These are phyloP conservation scores for Phytophthora agathidicida DNA, from an alignment of 352 stramenopile genomes.

Conservation along the genomic window DNA sequence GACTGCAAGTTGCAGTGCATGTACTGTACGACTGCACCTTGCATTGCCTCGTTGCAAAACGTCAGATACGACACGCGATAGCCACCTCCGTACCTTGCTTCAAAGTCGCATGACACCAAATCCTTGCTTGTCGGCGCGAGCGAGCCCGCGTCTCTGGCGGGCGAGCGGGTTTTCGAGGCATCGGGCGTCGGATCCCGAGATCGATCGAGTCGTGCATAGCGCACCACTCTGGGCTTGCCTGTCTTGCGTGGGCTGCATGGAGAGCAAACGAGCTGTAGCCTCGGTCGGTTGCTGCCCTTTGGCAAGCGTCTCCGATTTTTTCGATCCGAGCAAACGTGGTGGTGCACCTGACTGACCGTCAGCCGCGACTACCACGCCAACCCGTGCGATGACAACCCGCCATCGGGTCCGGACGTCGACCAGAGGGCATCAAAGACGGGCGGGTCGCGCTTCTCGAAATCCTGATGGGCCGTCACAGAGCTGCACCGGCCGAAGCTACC, in stretches of 20 bases:
- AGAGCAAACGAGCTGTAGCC: too few relatives aligned
- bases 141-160: constrained; percentile 28
- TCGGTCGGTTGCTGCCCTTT: too few relatives aligned
- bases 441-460: constrained; percentile 13
- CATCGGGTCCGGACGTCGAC: constrained; percentile 30
- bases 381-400: constrained; percentile 22
- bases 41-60: too few relatives aligned
- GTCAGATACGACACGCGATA: too few relatives aligned
- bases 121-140: too few relatives aligned
- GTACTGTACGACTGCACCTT: too few relatives aligned
- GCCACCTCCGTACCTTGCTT: too few relatives aligned
- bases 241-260: too few relatives aligned
- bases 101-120: too few relatives aligned
- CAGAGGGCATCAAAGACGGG: constrained; percentile 20
- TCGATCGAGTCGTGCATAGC: constrained; percentile 19
- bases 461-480: constrained; percentile 17
- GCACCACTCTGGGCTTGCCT: constrained; percentile 5
- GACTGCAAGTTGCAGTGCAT: too few relatives aligned
- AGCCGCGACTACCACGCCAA: constrained; percentile 20
- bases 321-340: too few relatives aligned
- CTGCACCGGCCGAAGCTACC: background rate
- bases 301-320: too few relatives aligned
- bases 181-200: constrained; percentile 18
- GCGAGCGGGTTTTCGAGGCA: constrained; percentile 22
- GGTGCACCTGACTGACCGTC: constrained; percentile 12